Evolutionary conservation across 208 protist genomes (phyloP), one percentile per base, ranked within the genome.

Genomic region (Herpetomonas tarakana): DNA sequence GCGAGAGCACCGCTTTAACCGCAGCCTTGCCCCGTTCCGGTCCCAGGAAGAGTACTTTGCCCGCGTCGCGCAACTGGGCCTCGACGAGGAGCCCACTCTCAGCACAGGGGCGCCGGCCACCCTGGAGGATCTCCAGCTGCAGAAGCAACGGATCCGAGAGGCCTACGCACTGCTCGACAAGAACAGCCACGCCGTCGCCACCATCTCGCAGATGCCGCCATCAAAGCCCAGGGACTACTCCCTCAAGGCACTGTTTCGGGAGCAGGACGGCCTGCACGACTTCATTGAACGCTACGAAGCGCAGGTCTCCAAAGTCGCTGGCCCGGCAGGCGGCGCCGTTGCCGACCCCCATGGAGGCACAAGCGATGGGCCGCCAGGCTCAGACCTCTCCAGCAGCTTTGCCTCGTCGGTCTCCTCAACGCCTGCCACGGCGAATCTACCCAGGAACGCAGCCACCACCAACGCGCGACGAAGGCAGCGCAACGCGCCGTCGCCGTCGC

Each of bases 131-230:
- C 50, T 69, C n/a, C 58, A 76, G 51, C 28, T 60, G 7, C 60
- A 72, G 61, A 70, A 76, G 30, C n/a, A 38, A 3, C 53, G 56
- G 11, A 65, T 82, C 1, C 62, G 71, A 3, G 58, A 77, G 46
- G 69, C 76, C 38, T 82, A 78, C 63, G 68, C 71, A 27, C 63
- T 78, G 24, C 53, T 77, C 21, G 76, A 78, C 54, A 75, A 69
- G 61, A 77, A 83, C 58, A 57, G 64, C 38, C 59, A 59, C 22
- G 68, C 76, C 24, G 49, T 74, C 28, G 19, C 53, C 9, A 64
- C 66, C 3, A 74, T 81, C 18, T 44, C 61, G 12, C 70, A 77
- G 59, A 58, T 81, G 63, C 69, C 69, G 0, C 63, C 41, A 27
- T 76, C 70, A 21, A 62, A 58, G 30, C 65, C 67, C 21, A 65